Base-by-base conservation (phyloP, 2,329 filamentous ascomycete species). In the Thelonectria olida region DNA sequence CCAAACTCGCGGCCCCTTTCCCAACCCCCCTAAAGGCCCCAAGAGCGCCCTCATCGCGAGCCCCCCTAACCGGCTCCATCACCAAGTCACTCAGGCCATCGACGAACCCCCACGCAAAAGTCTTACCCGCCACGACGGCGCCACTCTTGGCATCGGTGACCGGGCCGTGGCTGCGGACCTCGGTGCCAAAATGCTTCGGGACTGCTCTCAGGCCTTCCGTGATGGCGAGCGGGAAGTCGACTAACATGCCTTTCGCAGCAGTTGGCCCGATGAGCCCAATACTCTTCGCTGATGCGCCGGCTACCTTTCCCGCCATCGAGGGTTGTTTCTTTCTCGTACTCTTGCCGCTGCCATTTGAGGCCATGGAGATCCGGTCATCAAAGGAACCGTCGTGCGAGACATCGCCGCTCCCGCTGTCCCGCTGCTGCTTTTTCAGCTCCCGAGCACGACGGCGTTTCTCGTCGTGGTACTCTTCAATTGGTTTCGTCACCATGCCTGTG, bases 141-240 rank as follows among this genome's bases (percentile, higher is more conserved):
- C 62, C 63, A 2, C 61, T 62, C 38, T 60, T 48, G 62, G 58
- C 58, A 19, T 60, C 49, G 4, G 48, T 47, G 5, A 64, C 15
- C 10, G 48, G 31, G 6, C 53, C 62, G 17, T 66, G 36, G n/a
- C 63, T 53, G 2, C 48, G 49, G 1, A 64, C 58, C n/a, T 56
- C 17, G 5, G 58, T 56, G 8, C 61, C 61, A n/a, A 57, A 61
- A 17, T 62, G 47, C 0, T 34, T 59, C 1, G 68, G 67, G 0
- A 65, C 55, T 1, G 55, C 53, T 1, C 58, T 54, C 15, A 58
- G 60, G 0, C 66, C 68, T 58, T 70, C 68, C 2, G 68, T 48
- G 0, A 70, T 28, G 0, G 68, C 66, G 1, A 66, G 7, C 12
- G 68, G 48, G 17, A 65, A 9, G n/a, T n/a, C n/a, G 28, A 67